These are phyloP conservation scores for Puccinia brachypodii DNA, from an alignment of 1,284 basidiomycete species.

Conservation along the genomic window DNA sequence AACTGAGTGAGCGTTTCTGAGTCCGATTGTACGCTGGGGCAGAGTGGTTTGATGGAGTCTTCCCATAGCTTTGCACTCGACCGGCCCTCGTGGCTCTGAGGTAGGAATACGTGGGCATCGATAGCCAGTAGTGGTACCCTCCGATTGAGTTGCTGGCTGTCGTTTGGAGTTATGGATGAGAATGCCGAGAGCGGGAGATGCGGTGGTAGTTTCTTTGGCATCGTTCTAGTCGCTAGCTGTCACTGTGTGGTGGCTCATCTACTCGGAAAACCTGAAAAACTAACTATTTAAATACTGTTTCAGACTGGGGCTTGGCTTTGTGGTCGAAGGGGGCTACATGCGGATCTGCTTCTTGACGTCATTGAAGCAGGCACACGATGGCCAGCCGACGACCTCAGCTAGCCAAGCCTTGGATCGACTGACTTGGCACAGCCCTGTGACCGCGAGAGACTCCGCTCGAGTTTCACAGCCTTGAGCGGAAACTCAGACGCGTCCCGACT, in stretches of 20 bases:
- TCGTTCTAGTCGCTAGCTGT: neutral
- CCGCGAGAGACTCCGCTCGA: neutral
- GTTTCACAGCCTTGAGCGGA: neutral
- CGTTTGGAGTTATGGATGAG: slow-evolving; percentile 26
- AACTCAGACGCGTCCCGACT: neutral
- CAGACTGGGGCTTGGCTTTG: too few relatives aligned
- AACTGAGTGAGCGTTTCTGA: neutral
- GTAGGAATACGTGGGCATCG: slow-evolving; percentile 37
- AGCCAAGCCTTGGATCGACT: too few relatives aligned
- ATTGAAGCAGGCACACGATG: neutral
- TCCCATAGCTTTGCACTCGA: slow-evolving; percentile 5
- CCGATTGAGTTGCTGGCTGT: neutral
- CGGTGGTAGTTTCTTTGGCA: slow-evolving; percentile 40
- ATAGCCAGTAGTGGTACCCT: slow-evolving; percentile 24
- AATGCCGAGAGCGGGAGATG: slow-evolving; percentile 28
- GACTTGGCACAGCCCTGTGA: too few relatives aligned
- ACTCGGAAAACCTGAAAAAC: too few relatives aligned
- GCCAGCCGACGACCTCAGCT: too few relatives aligned
- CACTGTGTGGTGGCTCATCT: too few relatives aligned
- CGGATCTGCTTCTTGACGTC: too few relatives aligned
- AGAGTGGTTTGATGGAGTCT: slow-evolving; percentile 5
- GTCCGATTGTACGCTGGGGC: neutral
- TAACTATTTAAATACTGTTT: too few relatives aligned
- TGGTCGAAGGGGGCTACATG: too few relatives aligned
- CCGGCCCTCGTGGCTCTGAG: neutral